phyloP scores from a whole-genome alignment of 2,329 filamentous ascomycete species.

The Arthrobotrys sphaeroides region DNA sequence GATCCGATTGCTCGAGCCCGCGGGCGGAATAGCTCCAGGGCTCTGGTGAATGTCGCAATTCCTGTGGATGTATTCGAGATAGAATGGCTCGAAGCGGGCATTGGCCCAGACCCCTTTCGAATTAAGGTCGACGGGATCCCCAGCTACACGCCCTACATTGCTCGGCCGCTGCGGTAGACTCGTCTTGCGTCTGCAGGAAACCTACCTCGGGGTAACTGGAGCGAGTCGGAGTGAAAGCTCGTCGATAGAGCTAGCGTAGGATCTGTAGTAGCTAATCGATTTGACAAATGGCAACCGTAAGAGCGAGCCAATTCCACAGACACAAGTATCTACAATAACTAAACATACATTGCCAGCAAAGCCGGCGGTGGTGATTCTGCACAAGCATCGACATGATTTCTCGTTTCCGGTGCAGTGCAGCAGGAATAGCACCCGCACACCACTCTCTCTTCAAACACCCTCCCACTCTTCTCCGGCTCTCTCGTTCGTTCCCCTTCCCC shows the following conservation, averaged over 20 bases:
- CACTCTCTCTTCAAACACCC: not conserved
- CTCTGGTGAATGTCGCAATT: conserved; percentile 24
- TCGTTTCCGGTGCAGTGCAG: not conserved
- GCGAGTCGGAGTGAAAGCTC: not conserved
- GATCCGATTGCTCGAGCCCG: conserved; percentile 49
- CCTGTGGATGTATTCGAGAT: conserved; percentile 10
- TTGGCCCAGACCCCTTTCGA: not conserved
- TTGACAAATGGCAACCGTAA: conserved; percentile 5
- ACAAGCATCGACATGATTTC: conserved; percentile 12
- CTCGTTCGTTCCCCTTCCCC: not conserved
- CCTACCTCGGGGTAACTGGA: no score
- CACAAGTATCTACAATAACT: conserved; percentile 10
- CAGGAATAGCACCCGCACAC: not conserved
- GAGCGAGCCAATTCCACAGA: conserved; percentile 4
- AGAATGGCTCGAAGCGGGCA: not conserved
- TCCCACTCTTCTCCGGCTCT: not conserved
- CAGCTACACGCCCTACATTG: no score
- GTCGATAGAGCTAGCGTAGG: not conserved
- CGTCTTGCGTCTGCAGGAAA: not conserved
- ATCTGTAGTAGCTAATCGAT: conserved; percentile 1
- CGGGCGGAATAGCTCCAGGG: conserved; percentile 5
- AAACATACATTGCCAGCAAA: conserved; percentile 13
- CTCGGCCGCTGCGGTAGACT: no score
- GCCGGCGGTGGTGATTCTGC: conserved; percentile 14
- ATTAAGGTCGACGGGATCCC: not conserved